These are phyloP conservation scores for Naganishia sp. DNA, from an alignment of 1,284 basidiomycete species.

Conservation along the genomic window DNA sequence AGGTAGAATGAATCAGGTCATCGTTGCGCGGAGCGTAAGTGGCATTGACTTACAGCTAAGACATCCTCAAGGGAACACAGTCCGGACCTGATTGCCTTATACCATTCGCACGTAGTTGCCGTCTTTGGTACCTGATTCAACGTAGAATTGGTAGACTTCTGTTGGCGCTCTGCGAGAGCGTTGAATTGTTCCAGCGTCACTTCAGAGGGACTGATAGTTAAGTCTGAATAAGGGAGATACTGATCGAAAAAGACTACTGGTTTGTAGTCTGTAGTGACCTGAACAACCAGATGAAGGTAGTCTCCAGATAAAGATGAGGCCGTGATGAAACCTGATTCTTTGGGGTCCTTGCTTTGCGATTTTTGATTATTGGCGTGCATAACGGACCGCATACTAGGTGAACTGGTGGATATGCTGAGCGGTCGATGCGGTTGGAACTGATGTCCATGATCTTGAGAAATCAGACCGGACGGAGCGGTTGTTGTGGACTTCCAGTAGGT, in stretches of 20 bases:
- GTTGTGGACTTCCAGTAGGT: constrained; percentile 93
- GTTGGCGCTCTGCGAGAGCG: constrained; percentile 62
- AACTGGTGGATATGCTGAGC: constrained; percentile 48
- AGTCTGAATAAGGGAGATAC: constrained; percentile 69
- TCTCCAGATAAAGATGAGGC: constrained; percentile 68
- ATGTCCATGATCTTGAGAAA: constrained; percentile 54
- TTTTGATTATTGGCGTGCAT: constrained; percentile 28
- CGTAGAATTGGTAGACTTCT: constrained; percentile 38
- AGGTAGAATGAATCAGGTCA: neutral
- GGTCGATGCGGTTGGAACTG: constrained; percentile 52
- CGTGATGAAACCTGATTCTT: constrained; percentile 47
- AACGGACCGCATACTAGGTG: constrained; percentile 40
- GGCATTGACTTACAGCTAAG: constrained; percentile 62
- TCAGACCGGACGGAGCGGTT: constrained; percentile 44
- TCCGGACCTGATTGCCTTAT: constrained; percentile 58
- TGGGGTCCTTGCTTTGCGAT: constrained; percentile 43
- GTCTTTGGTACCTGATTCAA: constrained; percentile 27
- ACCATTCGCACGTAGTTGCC: constrained; percentile 62
- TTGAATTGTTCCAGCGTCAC: constrained; percentile 79
- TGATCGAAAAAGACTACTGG: constrained; percentile 78
- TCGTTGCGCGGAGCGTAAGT: neutral
- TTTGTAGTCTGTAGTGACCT: constrained; percentile 86
- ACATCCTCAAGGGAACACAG: constrained; percentile 73
- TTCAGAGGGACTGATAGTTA: constrained; percentile 79
- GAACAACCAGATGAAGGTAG: constrained; percentile 81